Evolutionary conservation across 768 basidiomycete species (phyloP).

Genomic region (Suillus plorans): DNA sequence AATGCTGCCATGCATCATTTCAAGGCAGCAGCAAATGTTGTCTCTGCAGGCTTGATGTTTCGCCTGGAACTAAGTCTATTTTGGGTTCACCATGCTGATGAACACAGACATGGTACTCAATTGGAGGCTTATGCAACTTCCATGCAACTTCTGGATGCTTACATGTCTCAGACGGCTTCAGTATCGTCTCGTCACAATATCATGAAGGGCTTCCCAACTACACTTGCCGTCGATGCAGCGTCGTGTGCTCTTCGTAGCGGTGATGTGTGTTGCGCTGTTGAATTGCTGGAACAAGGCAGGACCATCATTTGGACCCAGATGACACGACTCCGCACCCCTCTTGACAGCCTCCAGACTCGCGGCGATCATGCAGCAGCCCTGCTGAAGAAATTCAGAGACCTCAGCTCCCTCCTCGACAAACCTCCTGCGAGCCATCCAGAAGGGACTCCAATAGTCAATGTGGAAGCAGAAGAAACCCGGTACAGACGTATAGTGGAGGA

Average conservation of each 20-base stretch:
- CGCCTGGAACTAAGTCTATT: too few species aligned
- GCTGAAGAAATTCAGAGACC: too few species aligned
- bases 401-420: neutral
- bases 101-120: neutral
- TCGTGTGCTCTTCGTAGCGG: too few species aligned
- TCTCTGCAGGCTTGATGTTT: too few species aligned
- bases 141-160: neutral
- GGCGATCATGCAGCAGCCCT: too few species aligned
- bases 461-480: neutral
- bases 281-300: neutral
- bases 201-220: neutral
- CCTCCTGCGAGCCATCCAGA: neutral
- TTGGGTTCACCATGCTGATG: too few species aligned
- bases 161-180: neutral
- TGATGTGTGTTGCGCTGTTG: neutral
- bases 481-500: constrained; percentile 1
- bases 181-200: neutral
- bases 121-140: neutral
- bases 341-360: too few species aligned
- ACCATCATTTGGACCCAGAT: neutral
- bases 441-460: neutral
- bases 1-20: too few species aligned
- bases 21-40: too few species aligned
- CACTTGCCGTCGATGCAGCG: neutral
- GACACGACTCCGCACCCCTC: too few species aligned